Conservation (phyloP, 75 land plant species). For the Pseudotsuga menziesii region DNA sequence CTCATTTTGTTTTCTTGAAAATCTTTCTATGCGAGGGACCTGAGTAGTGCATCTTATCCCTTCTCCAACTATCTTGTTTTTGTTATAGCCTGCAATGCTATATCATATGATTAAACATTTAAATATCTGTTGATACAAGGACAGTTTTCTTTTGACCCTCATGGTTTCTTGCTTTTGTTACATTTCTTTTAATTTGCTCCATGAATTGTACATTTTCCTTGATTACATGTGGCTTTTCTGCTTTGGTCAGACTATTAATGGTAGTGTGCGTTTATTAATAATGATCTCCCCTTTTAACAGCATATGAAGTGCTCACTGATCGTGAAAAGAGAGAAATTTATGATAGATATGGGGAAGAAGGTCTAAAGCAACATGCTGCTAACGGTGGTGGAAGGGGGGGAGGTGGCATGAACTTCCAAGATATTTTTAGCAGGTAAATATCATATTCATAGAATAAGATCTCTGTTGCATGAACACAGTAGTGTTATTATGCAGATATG, state of each 20-base stretch:
- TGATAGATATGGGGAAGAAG: slow-evolving; percentile 89
- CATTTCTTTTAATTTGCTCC: not conserved
- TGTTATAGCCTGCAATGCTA: not conserved
- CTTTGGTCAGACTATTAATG: not conserved
- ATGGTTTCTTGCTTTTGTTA: not conserved
- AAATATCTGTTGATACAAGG: not conserved
- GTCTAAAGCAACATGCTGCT: slow-evolving; percentile 73
- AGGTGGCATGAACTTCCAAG: slow-evolving; percentile 69
- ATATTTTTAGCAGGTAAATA: slow-evolving; percentile 68
- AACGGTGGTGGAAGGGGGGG: slow-evolving; percentile 68
- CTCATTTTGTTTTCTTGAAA: slow-evolving; percentile 1
- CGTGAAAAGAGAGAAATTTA: slow-evolving; percentile 77
- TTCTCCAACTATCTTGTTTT: not conserved
- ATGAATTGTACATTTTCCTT: not conserved
- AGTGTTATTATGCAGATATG: not conserved
- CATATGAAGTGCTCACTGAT: slow-evolving; percentile 84
- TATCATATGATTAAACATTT: not conserved
- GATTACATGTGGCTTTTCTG: not conserved
- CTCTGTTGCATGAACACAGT: not conserved
- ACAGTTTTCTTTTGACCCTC: not conserved
- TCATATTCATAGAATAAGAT: not conserved
- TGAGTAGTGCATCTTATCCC: not conserved
- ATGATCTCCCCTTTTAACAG: slow-evolving; percentile 20
- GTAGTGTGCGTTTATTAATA: too few species aligned
- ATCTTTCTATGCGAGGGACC: not conserved